Conservation (phyloP, 495 filamentous ascomycete genomes). For the Penicillium verhagenii region DNA sequence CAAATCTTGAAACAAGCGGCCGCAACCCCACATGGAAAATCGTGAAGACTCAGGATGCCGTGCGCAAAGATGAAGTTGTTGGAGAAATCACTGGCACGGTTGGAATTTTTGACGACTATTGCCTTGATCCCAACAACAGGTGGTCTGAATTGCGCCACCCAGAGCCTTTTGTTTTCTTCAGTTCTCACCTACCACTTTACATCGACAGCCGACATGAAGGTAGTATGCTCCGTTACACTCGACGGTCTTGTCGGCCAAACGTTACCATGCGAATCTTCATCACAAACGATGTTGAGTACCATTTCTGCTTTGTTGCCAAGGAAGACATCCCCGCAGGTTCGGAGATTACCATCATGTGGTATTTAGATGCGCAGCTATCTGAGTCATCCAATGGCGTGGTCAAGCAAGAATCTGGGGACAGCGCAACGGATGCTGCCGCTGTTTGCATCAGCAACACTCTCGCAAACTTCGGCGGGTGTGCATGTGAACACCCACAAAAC, state of each 20-base stretch:
- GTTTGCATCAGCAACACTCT: conserved; percentile 71
- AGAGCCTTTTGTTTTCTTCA: conserved; percentile 82
- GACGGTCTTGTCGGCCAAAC: conserved; percentile 88
- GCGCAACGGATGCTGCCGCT: conserved; percentile 45
- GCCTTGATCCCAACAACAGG: conserved; percentile 65
- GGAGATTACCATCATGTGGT: conserved; percentile 69
- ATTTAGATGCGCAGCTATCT: conserved; percentile 51
- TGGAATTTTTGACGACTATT: conserved; percentile 76
- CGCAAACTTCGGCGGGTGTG: conserved; percentile 85
- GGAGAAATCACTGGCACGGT: conserved; percentile 87
- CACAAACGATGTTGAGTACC: conserved; percentile 70
- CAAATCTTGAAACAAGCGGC: conserved; percentile 41
- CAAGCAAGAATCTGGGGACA: conserved; percentile 45
- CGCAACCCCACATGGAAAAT: conserved; percentile 64
- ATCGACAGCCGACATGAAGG: conserved; percentile 88
- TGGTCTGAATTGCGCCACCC: conserved; percentile 77
- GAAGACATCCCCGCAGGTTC: conserved; percentile 61
- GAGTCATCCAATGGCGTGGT: conserved; percentile 46
- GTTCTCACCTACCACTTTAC: conserved; percentile 77
- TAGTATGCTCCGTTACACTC: conserved; percentile 76
- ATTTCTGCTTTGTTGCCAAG: conserved; percentile 85
- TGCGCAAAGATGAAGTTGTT: conserved; percentile 66
- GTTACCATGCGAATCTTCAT: conserved; percentile 77
- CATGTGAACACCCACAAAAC: conserved; percentile 62
- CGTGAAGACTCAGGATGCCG: conserved; percentile 60